Percentiles rank a stretch among this genome's conserved stretches.
phyloP scores from a whole-genome alignment of 768 basidiomycete species.

The Tephrocybe sp. region DNA sequence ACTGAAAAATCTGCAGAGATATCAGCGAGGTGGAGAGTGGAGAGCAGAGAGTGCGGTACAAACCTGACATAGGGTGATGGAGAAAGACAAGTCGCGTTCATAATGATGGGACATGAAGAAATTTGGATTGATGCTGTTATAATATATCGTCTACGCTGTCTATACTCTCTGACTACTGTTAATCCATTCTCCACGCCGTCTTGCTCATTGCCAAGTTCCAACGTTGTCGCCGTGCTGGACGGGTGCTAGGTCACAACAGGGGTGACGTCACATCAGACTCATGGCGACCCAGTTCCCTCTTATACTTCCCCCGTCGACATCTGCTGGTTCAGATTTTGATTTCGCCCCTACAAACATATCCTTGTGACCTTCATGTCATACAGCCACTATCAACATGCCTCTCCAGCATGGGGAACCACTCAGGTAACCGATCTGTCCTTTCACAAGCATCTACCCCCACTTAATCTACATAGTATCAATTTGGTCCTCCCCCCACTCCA shows the following conservation, averaged over 20 bases:
- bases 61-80: slow-evolving; percentile 10
- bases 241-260: neutral
- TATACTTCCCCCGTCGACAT: slow-evolving; percentile 5
- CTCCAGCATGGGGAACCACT: slow-evolving; percentile 49
- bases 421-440: slow-evolving; percentile 24
- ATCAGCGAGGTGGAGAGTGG: neutral
- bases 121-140: neutral
- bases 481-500: slow-evolving; percentile 38
- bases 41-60: slow-evolving; percentile 2
- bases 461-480: slow-evolving; percentile 32
- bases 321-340: slow-evolving; percentile 8
- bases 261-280: slow-evolving; percentile 13
- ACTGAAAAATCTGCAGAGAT: slow-evolving; percentile 60
- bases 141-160: neutral
- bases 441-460: slow-evolving; percentile 2
- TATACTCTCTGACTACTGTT: neutral
- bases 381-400: slow-evolving; percentile 39
- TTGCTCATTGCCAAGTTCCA: neutral
- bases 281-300: slow-evolving; percentile 2
- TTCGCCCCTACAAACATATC: slow-evolving; percentile 4
- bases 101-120: slow-evolving; percentile 7
- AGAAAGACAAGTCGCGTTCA: slow-evolving; percentile 7
- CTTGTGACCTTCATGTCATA: slow-evolving; percentile 35
- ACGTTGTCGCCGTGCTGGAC: neutral
- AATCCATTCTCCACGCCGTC: neutral